Evolutionary conservation across 176 grass and related monocot genomes (phyloP).

Genomic region (Ampelocalamus luodianensis): DNA sequence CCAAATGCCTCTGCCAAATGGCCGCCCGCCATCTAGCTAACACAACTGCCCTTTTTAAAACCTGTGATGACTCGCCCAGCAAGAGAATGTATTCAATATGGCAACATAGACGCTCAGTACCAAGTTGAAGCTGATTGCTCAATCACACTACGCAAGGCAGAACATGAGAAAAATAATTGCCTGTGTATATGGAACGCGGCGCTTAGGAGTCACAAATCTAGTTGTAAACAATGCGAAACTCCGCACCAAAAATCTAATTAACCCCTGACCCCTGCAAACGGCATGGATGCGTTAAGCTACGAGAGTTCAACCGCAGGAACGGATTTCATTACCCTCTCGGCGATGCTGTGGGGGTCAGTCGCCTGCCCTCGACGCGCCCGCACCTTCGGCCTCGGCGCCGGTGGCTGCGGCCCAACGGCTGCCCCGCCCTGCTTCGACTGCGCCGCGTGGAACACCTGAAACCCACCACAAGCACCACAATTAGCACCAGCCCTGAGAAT

Average conservation of each 20-base stretch:
- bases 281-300: neutral
- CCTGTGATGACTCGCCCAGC: neutral
- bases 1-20: constrained; percentile 8
- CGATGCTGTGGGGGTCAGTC: constrained; percentile 97
- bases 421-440: constrained; percentile 59
- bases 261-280: neutral
- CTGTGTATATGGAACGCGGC: neutral
- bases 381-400: constrained; percentile 90
- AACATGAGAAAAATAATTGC: neutral
- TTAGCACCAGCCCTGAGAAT: neutral
- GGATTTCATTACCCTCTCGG: constrained; percentile 69
- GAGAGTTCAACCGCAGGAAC: neutral
- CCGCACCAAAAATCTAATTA: neutral
- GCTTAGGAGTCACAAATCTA: neutral
- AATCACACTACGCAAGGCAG: neutral
- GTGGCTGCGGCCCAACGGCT: constrained; percentile 51
- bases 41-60: neutral
- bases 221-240: neutral
- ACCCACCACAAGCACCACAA: neutral
- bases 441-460: constrained; percentile 83
- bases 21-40: constrained; percentile 2
- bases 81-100: constrained; percentile 41
- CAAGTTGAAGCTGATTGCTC: constrained; percentile 8
- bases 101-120: neutral
- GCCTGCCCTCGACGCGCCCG: constrained; percentile 91